Base-by-base conservation (phyloP, 164 flowering plant species). In the Tinospora cordifolia region DNA sequence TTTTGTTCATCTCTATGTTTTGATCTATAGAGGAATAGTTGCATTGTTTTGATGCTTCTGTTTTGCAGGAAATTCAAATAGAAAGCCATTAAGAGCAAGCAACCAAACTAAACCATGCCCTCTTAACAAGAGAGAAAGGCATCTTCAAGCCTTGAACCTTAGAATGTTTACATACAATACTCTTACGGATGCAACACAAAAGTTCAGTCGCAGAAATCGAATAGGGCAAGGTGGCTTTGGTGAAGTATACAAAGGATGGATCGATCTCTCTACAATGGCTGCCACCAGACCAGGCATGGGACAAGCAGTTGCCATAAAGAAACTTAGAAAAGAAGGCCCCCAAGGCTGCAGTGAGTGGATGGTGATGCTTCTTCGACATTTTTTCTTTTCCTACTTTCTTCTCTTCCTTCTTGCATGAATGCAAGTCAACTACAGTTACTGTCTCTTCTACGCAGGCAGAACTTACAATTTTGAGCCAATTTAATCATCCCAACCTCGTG, bases 141-240 rank as follows among this genome's bases (percentile, higher is more conserved):
- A 40, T 51, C 8, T 40, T 8, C 27, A 27, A 36, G n/a, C 60
- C 46, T n/a, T 13, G 3, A 64, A 22, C 21, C 68, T 69, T 24
- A 63, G 41, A 12, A 39, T 49, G 59, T 69, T 74, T 19, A n/a
- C 69, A 24, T 74, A 65, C 36, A 65, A 47, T 41, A 69, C n/a
- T 0, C 6, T 81, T 62, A 68, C 62, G 66, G 66, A 66, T 34
- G 79, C 83, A 11, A 81, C 83, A 41, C 49, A 68, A 1, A 81
- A 72, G 40, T 81, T 81, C 66, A 34, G 71, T 46, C 10, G 26
- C 1, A 68, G 72, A 49, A 78, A 76, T 40, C 59, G 76, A 1
- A n/a, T 78, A 0, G 83, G 83, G 11, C 68, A 74, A 74, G 83
- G 83, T n/a, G 83, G 83, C 39, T 78, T 70, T 44, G 83, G 83